Percentiles rank a stretch among this genome's conserved stretches.
phyloP scores from a whole-genome alignment of 208 protist species.

The Trichomonas vaginalis region DNA sequence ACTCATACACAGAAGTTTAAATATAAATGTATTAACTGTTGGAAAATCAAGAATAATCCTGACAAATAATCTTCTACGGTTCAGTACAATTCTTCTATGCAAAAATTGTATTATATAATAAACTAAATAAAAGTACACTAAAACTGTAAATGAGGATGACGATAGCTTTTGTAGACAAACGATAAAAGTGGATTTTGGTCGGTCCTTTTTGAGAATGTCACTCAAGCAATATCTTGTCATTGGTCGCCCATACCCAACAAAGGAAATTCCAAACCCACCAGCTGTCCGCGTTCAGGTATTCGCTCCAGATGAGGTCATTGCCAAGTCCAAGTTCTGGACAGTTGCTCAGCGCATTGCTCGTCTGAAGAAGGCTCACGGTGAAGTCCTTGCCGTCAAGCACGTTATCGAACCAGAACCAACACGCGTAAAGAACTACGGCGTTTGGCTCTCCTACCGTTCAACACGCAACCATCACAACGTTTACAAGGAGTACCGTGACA shows the following conservation, averaged over 20 bases:
- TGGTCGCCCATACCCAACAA: conserved; percentile 19
- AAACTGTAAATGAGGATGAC: too few species aligned
- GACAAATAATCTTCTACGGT: too few species aligned
- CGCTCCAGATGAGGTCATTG: conserved; percentile 84
- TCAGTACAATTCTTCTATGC: too few species aligned
- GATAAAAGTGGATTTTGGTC: too few species aligned
- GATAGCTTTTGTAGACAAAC: too few species aligned
- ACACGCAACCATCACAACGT: conserved; percentile 92
- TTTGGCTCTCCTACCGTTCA: conserved; percentile 94
- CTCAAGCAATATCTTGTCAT: conserved; percentile 18
- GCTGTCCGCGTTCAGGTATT: conserved; percentile 96
- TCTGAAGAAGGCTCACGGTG: conserved; percentile 10
- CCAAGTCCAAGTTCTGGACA: conserved; percentile 93
- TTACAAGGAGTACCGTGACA: conserved; percentile 97
- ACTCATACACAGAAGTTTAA: too few species aligned
- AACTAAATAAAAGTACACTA: too few species aligned
- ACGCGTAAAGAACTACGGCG: conserved; percentile 88
- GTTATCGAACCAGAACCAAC: conserved; percentile 75
- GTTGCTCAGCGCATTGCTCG: neutral
- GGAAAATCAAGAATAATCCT: too few species aligned
- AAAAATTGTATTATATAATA: too few species aligned
- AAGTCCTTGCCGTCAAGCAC: conserved; percentile 27
- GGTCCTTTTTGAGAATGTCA: neutral
- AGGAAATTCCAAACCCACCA: neutral
- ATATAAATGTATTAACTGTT: too few species aligned